These are phyloP conservation scores for sunflower (Helianthus annuus) DNA, from an alignment of 129 eudicot species.

Conservation along the genomic window HanXRQr2.0-SUNRISE NC_035445.2:134177517-134178016, in stretches of 20 bases:
- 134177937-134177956: slow-evolving; percentile 81
- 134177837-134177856: too few species aligned
- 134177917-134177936: slow-evolving; percentile 65
- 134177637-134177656: slow-evolving; percentile 78
- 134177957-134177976: slow-evolving; percentile 82
- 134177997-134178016: not conserved
- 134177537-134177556: not conserved
- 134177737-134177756: slow-evolving; percentile 3
- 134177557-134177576: too few species aligned
- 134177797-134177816: too few species aligned
- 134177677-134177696: slow-evolving; percentile 65
- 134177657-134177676: slow-evolving; percentile 87
- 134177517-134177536: slow-evolving; percentile 92
- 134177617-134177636: slow-evolving; percentile 81
- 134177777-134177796: not conserved
- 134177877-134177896: too few species aligned
- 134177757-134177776: slow-evolving; percentile 10
- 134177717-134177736: not conserved
- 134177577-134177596: too few species aligned
- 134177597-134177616: slow-evolving; percentile 82
- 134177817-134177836: too few species aligned
- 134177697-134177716: slow-evolving; percentile 23
- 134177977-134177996: slow-evolving; percentile 80
- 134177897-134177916: too few species aligned
- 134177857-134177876: too few species aligned